Conservation (phyloP, 2,329 filamentous ascomycete species). For the Cercospora canescens region DNA sequence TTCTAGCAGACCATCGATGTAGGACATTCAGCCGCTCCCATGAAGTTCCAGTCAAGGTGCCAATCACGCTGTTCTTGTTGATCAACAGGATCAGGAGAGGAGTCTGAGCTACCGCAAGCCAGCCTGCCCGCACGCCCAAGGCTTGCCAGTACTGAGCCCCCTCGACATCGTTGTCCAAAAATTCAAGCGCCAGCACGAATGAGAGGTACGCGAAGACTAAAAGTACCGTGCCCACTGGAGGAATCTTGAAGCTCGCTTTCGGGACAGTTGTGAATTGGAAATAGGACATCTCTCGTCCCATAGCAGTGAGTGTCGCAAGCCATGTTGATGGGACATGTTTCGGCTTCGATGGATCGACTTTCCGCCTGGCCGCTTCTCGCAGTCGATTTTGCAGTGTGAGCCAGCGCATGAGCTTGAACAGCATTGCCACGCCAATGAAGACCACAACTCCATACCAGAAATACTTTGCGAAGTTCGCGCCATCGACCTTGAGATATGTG, state of each 20-base stretch:
- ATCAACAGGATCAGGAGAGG: constrained; percentile 42
- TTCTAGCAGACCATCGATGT: constrained; percentile 39
- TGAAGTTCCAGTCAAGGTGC: constrained; percentile 32
- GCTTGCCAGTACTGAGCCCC: constrained; percentile 31
- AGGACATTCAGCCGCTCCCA: constrained; percentile 39
- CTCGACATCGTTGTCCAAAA: constrained; percentile 25
- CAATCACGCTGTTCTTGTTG: constrained; percentile 41
- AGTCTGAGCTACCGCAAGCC: constrained; percentile 40
- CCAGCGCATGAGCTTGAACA: constrained; percentile 35
- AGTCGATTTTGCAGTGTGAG: constrained; percentile 36
- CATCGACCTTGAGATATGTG: constrained; percentile 36
- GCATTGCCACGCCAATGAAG: constrained; percentile 35
- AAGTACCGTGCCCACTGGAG: constrained; percentile 28
- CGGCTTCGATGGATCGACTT: constrained; percentile 34
- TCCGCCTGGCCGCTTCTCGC: constrained; percentile 36
- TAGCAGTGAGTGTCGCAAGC: constrained; percentile 36
- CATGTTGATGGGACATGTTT: constrained; percentile 29
- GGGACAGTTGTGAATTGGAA: constrained; percentile 33
- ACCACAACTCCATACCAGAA: constrained; percentile 44
- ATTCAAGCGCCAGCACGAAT: constrained; percentile 33
- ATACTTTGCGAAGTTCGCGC: constrained; percentile 39
- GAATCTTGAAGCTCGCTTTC: constrained; percentile 25
- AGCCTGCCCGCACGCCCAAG: constrained; percentile 37
- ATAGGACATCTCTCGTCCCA: constrained; percentile 38
- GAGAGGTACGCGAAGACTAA: constrained; percentile 28